Evolutionary conservation across 352 stramenopile species (phyloP).

Genomic region (Phytophthora megakarya): DNA sequence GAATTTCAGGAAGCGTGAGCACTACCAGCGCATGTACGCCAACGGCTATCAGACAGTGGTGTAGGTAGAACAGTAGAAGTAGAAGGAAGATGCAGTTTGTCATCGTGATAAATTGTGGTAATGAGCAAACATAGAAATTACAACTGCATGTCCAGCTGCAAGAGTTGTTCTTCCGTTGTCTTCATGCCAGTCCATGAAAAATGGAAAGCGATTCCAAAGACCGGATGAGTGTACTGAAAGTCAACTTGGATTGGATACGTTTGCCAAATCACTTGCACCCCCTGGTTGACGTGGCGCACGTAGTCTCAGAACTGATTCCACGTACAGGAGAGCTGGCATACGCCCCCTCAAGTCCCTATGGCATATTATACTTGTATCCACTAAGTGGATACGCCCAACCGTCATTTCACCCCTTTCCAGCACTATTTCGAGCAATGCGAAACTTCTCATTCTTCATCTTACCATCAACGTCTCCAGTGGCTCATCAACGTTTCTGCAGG

Average conservation of each 20-base stretch:
- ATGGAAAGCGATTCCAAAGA: not conserved
- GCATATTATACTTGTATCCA: conserved; percentile 7
- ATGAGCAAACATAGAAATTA: conserved; percentile 3
- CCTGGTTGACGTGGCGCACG: conserved; percentile 14
- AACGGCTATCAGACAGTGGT: conserved; percentile 32
- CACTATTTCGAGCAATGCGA: conserved; percentile 6
- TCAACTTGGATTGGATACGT: not conserved
- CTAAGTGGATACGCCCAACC: conserved; percentile 17
- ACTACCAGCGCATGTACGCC: conserved; percentile 54
- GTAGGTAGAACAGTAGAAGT: conserved; percentile 7
- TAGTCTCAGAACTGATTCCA: too few relatives aligned
- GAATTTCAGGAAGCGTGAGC: conserved; percentile 48
- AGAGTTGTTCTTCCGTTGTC: not conserved
- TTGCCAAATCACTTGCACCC: conserved; percentile 17
- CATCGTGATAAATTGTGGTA: conserved; percentile 6
- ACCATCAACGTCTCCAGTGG: not conserved
- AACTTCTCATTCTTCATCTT: conserved; percentile 17
- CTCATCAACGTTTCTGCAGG: not conserved
- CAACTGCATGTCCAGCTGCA: conserved; percentile 6
- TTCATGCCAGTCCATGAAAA: too few relatives aligned
- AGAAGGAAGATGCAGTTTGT: conserved; percentile 5
- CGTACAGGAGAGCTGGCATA: conserved; percentile 14
- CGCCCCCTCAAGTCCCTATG: conserved; percentile 10
- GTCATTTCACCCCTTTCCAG: conserved; percentile 18
- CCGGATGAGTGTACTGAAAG: conserved; percentile 24